Evolutionary conservation across 495 filamentous ascomycete species (phyloP).

Genomic region (Parmelia sp.): DNA sequence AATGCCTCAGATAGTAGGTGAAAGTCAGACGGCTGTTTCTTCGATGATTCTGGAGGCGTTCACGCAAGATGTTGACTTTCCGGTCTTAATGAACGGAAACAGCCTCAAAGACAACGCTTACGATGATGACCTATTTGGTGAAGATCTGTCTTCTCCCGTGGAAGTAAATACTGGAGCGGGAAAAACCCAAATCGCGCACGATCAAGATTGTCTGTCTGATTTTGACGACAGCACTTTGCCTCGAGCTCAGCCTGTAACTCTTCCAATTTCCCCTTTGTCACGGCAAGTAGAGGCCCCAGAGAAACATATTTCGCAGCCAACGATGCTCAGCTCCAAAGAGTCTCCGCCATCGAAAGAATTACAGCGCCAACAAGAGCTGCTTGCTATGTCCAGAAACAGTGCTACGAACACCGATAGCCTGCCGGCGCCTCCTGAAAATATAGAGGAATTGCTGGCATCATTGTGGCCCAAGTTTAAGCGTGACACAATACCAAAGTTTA

Average conservation of each 20-base stretch:
- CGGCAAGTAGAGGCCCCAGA: background rate
- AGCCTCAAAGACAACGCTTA: conserved; percentile 51
- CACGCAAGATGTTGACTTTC: conserved; percentile 12
- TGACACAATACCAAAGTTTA: conserved; percentile 58
- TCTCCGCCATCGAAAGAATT: conserved; percentile 23
- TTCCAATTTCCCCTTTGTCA: background rate
- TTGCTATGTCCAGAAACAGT: conserved; percentile 40
- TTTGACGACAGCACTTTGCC: conserved; percentile 8
- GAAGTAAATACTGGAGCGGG: conserved; percentile 35
- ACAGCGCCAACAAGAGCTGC: conserved; percentile 45
- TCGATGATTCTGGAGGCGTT: conserved; percentile 15
- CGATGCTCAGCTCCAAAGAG: conserved; percentile 3
- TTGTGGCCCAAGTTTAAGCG: conserved; percentile 66
- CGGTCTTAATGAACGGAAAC: conserved; percentile 11
- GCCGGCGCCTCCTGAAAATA: conserved; percentile 55
- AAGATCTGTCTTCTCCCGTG: conserved; percentile 38
- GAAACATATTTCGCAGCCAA: background rate
- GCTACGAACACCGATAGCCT: conserved; percentile 37
- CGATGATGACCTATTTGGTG: conserved; percentile 42
- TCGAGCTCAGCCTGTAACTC: background rate
- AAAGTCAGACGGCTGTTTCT: conserved; percentile 16
- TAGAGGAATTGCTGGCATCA: conserved; percentile 60
- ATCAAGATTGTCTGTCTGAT: conserved; percentile 42
- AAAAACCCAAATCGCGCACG: conserved; percentile 25
- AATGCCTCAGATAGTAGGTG: conserved; percentile 15